Evolutionary conservation across 164 flowering plant species (phyloP).

Genomic region (Dillenia turbinata): DNA sequence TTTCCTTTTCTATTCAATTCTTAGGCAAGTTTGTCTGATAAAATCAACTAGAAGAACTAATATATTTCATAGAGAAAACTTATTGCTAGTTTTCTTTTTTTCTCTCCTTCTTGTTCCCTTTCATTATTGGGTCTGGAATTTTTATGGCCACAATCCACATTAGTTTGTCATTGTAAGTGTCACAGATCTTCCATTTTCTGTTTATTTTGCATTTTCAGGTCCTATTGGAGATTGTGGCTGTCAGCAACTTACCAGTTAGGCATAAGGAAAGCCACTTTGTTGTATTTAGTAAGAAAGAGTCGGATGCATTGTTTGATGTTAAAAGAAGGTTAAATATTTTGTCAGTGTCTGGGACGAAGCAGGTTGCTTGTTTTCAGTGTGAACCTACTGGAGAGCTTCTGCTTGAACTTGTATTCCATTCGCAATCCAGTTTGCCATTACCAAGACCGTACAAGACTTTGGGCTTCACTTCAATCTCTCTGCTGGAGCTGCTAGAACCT

Average conservation of each 20-base stretch:
- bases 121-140: too few relatives aligned
- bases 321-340: conserved; percentile 51
- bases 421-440: conserved; percentile 36
- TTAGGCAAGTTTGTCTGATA: too few relatives aligned
- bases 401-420: conserved; percentile 51
- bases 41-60: too few relatives aligned
- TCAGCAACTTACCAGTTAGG: conserved; percentile 58
- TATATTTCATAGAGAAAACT: too few relatives aligned
- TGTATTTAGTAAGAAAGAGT: conserved; percentile 54
- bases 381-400: conserved; percentile 67
- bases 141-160: too few relatives aligned
- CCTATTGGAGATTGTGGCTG: conserved; percentile 64
- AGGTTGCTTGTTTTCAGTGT: conserved; percentile 71
- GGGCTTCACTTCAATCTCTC: conserved; percentile 57
- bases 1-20: too few relatives aligned
- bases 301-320: conserved; percentile 54
- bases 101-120: too few relatives aligned
- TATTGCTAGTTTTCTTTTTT: too few relatives aligned
- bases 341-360: conserved; percentile 61
- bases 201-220: conserved; percentile 37
- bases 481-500: conserved; percentile 44
- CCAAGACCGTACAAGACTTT: conserved; percentile 32
- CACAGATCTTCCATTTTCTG: background rate
- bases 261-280: conserved; percentile 60
- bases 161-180: too few relatives aligned